phyloP scores from a whole-genome alignment of 345 rosid genomes.

The Microthlaspi erraticum region DNA sequence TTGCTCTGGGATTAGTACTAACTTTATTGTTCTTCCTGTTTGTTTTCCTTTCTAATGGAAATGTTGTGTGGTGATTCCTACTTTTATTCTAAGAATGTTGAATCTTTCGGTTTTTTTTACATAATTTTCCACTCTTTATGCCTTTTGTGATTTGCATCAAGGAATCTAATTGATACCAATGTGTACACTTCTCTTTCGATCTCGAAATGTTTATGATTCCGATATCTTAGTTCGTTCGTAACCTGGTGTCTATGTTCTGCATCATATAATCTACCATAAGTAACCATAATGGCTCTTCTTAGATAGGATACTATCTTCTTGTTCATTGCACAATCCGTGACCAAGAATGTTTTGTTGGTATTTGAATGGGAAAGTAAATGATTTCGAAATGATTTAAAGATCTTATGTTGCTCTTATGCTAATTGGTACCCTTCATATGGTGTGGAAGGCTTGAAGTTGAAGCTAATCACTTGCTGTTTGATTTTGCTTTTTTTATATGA shows the following conservation, averaged over 20 bases:
- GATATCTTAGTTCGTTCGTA: background rate
- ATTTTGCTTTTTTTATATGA: background rate
- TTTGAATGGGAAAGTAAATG: background rate
- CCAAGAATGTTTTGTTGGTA: constrained; percentile 3
- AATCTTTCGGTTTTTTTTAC: background rate
- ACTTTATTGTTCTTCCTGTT: constrained; percentile 35
- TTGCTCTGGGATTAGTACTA: constrained; percentile 36
- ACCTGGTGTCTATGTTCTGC: constrained; percentile 4
- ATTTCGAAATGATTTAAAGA: constrained; percentile 2
- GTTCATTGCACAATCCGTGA: background rate
- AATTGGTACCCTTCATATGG: background rate
- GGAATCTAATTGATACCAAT: background rate
- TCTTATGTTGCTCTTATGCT: background rate
- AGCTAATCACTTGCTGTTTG: constrained; percentile 5
- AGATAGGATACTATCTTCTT: constrained; percentile 4
- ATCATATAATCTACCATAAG: background rate
- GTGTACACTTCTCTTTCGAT: background rate
- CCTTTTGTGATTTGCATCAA: constrained; percentile 21
- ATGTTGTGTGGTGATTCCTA: constrained; percentile 33
- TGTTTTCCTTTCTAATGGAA: constrained; percentile 33
- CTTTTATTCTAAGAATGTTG: constrained; percentile 20
- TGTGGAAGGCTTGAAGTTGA: constrained; percentile 3
- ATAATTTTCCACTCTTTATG: background rate
- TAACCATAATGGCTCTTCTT: background rate
- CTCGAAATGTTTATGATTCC: background rate